phyloP scores from a whole-genome alignment of 2,329 filamentous ascomycete genomes.

The Venturiaceae sp. region DNA sequence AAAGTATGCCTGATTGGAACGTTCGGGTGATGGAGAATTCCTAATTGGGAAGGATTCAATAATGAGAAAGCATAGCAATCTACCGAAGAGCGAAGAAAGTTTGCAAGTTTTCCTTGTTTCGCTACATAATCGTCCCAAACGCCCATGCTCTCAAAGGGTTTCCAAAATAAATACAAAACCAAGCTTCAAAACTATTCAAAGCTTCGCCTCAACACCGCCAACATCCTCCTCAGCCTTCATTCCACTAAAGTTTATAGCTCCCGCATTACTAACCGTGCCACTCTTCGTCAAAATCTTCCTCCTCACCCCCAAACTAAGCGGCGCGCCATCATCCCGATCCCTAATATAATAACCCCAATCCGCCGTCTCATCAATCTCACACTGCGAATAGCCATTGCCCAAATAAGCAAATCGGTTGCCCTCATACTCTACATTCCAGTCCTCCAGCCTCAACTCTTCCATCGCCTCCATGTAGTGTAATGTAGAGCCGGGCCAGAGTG shows the following conservation, averaged over 20 bases:
- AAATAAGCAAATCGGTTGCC: conserved; percentile 27
- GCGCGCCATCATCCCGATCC: conserved; percentile 23
- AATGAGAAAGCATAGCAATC: too few species aligned
- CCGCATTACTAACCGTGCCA: conserved; percentile 15
- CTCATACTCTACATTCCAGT: conserved; percentile 33
- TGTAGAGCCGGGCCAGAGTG: conserved; percentile 35
- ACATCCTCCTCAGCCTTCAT: background rate
- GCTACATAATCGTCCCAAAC: background rate
- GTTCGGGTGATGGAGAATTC: too few species aligned
- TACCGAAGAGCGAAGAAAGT: too few species aligned
- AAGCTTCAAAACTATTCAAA: background rate
- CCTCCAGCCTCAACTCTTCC: conserved; percentile 34
- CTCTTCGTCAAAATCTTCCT: conserved; percentile 21
- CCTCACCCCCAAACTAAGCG: conserved; percentile 16
- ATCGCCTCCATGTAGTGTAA: conserved; percentile 43
- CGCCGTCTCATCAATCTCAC: conserved; percentile 23
- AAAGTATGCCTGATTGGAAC: too few species aligned
- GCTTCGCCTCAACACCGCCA: background rate
- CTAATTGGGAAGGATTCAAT: too few species aligned
- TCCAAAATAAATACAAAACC: background rate
- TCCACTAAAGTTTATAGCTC: conserved; percentile 4
- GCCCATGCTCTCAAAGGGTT: background rate
- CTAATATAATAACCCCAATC: conserved; percentile 27
- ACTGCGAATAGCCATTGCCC: conserved; percentile 26
- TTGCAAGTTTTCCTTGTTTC: too few species aligned